Evolutionary conservation across 2,329 filamentous ascomycete genomes (phyloP).

Genomic region (Talaromyces sp.): DNA sequence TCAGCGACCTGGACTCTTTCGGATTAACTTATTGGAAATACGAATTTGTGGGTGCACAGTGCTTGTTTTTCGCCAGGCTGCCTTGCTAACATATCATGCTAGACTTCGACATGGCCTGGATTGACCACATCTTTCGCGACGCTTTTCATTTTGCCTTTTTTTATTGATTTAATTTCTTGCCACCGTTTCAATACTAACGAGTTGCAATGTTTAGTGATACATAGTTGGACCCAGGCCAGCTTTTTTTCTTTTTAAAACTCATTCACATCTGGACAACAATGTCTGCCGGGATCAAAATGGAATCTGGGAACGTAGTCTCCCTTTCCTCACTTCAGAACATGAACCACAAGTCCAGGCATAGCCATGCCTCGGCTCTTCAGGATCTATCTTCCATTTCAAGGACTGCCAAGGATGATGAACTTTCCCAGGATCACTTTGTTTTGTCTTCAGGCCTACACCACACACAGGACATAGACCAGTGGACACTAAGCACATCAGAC

Average conservation of each 20-base stretch:
- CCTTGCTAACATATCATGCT: not conserved
- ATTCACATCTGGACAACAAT: constrained; percentile 21
- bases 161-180: constrained; percentile 1
- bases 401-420: constrained; percentile 39
- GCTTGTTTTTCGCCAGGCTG: not conserved
- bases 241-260: constrained; percentile 15
- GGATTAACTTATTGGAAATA: not conserved
- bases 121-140: constrained; percentile 1
- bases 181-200: constrained; percentile 13
- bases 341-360: constrained; percentile 29
- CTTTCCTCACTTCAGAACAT: constrained; percentile 29
- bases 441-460: constrained; percentile 35
- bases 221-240: constrained; percentile 16
- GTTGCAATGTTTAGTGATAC: constrained; percentile 23
- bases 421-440: constrained; percentile 38
- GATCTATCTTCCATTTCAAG: constrained; percentile 36
- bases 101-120: not conserved
- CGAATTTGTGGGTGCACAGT: not conserved
- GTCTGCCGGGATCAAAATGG: constrained; percentile 33
- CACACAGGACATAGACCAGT: constrained; percentile 33
- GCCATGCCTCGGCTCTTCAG: constrained; percentile 30
- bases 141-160: constrained; percentile 8
- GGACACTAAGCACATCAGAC: constrained; percentile 35
- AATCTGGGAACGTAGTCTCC: constrained; percentile 32
- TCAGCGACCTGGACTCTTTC: not conserved